Conservation (phyloP, 306 rosid genomes). For the Hippophae tibetana region DNA sequence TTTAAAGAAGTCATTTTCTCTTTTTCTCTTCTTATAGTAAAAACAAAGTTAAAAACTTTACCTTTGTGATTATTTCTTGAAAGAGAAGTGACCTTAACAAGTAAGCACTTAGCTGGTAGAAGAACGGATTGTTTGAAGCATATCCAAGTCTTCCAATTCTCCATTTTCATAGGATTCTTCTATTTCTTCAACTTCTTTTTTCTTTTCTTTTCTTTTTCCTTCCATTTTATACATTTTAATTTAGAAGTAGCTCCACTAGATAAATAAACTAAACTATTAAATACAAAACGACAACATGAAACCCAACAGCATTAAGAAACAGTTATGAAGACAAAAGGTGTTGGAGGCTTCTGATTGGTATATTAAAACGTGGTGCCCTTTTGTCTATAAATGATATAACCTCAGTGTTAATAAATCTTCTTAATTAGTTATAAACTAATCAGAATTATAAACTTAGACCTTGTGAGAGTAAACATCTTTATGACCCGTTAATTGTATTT, state of each 20-base stretch:
- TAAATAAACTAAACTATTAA: conserved; percentile 18
- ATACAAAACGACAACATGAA: conserved; percentile 31
- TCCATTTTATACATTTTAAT: background rate
- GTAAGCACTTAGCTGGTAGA: conserved; percentile 38
- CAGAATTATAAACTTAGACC: background rate
- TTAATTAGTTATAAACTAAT: background rate
- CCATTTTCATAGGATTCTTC: conserved; percentile 33
- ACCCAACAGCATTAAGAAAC: conserved; percentile 42
- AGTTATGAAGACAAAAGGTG: conserved; percentile 34
- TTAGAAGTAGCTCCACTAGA: background rate
- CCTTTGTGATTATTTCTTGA: conserved; percentile 42
- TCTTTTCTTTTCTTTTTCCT: conserved; percentile 37
- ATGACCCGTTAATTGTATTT: background rate
- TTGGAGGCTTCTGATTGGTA: conserved; percentile 20
- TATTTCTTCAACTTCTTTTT: conserved; percentile 6
- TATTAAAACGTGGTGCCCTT: conserved; percentile 1
- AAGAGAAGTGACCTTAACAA: conserved; percentile 32
- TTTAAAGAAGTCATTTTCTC: no score
- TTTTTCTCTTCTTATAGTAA: no score
- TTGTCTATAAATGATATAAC: background rate
- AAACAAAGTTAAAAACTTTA: background rate
- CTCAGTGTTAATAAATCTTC: background rate
- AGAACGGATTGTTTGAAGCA: conserved; percentile 42
- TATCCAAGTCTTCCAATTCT: conserved; percentile 34
- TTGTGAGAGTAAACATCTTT: background rate